Conservation (phyloP, 371 early-diverging fungal genomes). For the Phascolomyces articulosus region DNA sequence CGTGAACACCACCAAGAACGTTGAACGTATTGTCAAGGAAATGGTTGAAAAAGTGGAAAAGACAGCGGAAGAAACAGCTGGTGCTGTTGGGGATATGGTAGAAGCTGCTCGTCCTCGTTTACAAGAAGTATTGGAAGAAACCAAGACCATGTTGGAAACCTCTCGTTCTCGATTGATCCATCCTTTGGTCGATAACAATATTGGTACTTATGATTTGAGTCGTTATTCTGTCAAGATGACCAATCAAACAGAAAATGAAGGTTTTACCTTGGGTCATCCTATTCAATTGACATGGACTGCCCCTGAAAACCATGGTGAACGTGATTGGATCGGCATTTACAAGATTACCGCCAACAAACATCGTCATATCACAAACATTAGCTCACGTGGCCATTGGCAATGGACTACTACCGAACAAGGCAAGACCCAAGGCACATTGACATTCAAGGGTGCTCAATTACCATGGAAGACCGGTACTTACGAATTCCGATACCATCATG, state of each 20-base stretch:
- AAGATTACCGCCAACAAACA: constrained; percentile 73
- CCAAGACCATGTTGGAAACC: constrained; percentile 52
- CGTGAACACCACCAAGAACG: constrained; percentile 49
- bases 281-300: constrained; percentile 77
- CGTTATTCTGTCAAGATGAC: constrained; percentile 46
- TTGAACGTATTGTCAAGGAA: constrained; percentile 61
- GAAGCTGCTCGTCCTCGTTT: constrained; percentile 49
- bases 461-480: constrained; percentile 89
- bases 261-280: constrained; percentile 69
- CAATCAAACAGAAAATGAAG: constrained; percentile 3
- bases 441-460: constrained; percentile 64
- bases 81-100: constrained; percentile 51
- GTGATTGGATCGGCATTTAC: constrained; percentile 95
- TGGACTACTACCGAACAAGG: constrained; percentile 28
- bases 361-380: constrained; percentile 71
- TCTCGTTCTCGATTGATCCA: constrained; percentile 47
- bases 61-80: constrained; percentile 62
- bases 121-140: constrained; percentile 63
- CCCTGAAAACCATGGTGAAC: constrained; percentile 66
- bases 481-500: constrained; percentile 89
- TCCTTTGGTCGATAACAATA: constrained; percentile 47
- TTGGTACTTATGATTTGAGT: constrained; percentile 54
- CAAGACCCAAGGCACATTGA: constrained; percentile 42
- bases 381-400: constrained; percentile 73
- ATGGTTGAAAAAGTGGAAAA: constrained; percentile 62